Conservation (phyloP, 495 filamentous ascomycete species). For the Podospora comata region DNA sequence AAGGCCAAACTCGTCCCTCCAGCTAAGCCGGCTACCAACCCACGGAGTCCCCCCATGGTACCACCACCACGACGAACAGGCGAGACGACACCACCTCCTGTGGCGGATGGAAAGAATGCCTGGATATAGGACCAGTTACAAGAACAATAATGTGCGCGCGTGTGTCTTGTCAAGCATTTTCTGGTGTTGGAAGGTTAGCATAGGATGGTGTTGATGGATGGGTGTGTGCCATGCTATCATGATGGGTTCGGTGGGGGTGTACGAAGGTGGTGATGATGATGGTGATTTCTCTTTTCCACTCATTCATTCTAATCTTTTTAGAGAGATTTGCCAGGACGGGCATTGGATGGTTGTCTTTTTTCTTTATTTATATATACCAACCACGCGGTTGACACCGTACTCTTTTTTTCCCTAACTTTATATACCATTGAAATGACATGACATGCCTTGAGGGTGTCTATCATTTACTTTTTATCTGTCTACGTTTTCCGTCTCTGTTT, state of each 20-base stretch:
- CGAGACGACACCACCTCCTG: slow-evolving; percentile 5
- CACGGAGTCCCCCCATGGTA: slow-evolving; percentile 20
- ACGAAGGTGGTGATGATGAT: background rate
- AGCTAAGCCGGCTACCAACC: slow-evolving; percentile 12
- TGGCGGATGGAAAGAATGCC: slow-evolving; percentile 20
- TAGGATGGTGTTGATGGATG: background rate
- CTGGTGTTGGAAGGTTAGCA: slow-evolving; percentile 24
- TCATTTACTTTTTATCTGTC: background rate
- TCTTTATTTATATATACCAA: background rate
- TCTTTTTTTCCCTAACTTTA: background rate
- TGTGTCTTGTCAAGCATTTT: slow-evolving; percentile 25
- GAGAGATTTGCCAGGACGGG: background rate
- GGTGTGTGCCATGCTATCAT: background rate
- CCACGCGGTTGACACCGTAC: background rate
- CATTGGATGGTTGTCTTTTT: background rate
- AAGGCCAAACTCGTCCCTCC: slow-evolving; percentile 36
- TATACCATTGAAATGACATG: background rate
- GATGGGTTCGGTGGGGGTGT: background rate
- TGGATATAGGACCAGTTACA: slow-evolving; percentile 25
- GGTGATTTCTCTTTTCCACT: background rate
- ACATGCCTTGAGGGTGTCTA: background rate
- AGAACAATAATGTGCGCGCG: slow-evolving; percentile 7
- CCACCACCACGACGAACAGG: slow-evolving; percentile 18
- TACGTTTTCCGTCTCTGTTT: background rate
- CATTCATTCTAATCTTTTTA: background rate